Conservation (phyloP, 2,329 filamentous ascomycete genomes). For the Exophiala sp. region DNA sequence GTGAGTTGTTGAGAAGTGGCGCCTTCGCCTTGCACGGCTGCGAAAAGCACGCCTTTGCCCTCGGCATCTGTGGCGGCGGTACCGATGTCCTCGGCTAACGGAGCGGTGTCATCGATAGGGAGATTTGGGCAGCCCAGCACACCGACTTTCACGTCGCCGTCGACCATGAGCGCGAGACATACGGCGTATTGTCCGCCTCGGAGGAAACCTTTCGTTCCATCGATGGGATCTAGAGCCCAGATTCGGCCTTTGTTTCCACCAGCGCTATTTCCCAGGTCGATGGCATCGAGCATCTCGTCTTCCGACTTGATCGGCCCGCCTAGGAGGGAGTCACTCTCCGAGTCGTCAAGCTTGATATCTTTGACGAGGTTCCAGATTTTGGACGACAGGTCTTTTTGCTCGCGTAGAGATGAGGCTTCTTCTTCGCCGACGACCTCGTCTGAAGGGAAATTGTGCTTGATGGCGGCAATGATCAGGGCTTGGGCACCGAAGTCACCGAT, state of each 20-base stretch:
- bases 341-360: constrained; percentile 65
- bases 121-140: constrained; percentile 95
- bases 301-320: constrained; percentile 66
- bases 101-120: constrained; percentile 74
- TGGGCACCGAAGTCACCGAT: constrained; percentile 98
- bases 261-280: constrained; percentile 65
- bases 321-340: constrained; percentile 61
- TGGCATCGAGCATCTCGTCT: constrained; percentile 62
- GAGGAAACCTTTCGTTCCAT: constrained; percentile 96
- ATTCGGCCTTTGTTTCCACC: constrained; percentile 74
- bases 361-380: constrained; percentile 83
- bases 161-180: constrained; percentile 84
- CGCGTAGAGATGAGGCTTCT: constrained; percentile 75
- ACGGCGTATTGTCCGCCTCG: constrained; percentile 96
- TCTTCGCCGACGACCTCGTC: constrained; percentile 95
- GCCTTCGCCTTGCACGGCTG: constrained; percentile 74
- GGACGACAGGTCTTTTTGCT: constrained; percentile 65
- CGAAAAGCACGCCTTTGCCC: constrained; percentile 82
- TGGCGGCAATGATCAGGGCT: constrained; percentile 87
- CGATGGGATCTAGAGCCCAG: constrained; percentile 96
- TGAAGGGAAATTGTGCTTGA: constrained; percentile 81
- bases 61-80: constrained; percentile 68
- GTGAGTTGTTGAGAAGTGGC: constrained; percentile 76
- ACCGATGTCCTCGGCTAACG: constrained; percentile 68
- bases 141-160: constrained; percentile 89